Conservation (phyloP, 2,329 filamentous ascomycete genomes). For the Microdochium bolleyi region DNA sequence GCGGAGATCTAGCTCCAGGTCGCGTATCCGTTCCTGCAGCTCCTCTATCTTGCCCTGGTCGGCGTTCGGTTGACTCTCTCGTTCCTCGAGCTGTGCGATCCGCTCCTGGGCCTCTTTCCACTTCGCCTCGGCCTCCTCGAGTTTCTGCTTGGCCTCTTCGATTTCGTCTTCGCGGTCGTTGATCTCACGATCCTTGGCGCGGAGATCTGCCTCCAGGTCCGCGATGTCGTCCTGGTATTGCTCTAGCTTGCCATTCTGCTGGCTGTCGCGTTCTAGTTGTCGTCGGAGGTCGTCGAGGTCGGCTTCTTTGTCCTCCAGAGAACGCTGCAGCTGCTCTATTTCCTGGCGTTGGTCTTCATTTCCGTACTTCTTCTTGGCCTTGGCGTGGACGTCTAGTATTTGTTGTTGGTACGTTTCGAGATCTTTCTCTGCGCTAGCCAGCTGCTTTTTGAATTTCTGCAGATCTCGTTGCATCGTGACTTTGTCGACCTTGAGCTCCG, state of each 20-base stretch:
- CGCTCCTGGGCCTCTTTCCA: slow-evolving; percentile 20
- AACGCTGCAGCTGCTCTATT: slow-evolving; percentile 47
- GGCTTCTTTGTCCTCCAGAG: slow-evolving; percentile 49
- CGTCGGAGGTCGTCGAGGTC: slow-evolving; percentile 54
- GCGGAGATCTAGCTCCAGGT: slow-evolving; percentile 46
- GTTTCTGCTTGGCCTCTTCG: slow-evolving; percentile 52
- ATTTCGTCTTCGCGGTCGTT: slow-evolving; percentile 70
- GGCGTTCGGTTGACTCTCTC: slow-evolving; percentile 11
- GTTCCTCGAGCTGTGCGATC: slow-evolving; percentile 13
- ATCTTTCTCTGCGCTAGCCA: slow-evolving; percentile 76
- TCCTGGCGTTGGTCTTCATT: slow-evolving; percentile 61
- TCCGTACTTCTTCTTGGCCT: slow-evolving; percentile 66
- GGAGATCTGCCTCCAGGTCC: slow-evolving; percentile 67
- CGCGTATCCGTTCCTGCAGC: slow-evolving; percentile 38
- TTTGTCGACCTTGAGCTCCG: slow-evolving; percentile 85
- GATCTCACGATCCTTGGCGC: slow-evolving; percentile 67
- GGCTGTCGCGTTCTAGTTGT: slow-evolving; percentile 48
- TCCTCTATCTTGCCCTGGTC: slow-evolving; percentile 28
- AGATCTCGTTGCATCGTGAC: slow-evolving; percentile 85
- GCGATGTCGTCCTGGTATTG: slow-evolving; percentile 66
- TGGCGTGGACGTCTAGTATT: slow-evolving; percentile 74
- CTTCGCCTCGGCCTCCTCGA: slow-evolving; percentile 36
- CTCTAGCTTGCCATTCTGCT: slow-evolving; percentile 50
- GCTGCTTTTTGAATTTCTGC: slow-evolving; percentile 74
- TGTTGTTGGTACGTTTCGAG: slow-evolving; percentile 78